A percentile compares a stretch with the other conserved stretches of the same genome.
Evolutionary conservation across 192 early-diverging fungal genomes (phyloP).

Genomic region (Piromyces finnis): DNA sequence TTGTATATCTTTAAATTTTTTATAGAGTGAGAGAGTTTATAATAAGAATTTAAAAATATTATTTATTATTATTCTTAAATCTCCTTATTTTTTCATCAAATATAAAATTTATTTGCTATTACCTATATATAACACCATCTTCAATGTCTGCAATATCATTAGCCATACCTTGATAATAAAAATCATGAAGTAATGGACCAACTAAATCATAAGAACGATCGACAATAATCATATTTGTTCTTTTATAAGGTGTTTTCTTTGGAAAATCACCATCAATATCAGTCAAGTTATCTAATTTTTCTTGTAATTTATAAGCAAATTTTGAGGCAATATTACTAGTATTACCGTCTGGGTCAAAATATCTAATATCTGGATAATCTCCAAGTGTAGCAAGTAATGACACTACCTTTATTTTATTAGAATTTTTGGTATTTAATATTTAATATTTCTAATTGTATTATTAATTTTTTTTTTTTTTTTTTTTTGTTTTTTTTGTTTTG

Average conservation of each 20-base stretch:
- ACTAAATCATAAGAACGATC: constrained; percentile 84
- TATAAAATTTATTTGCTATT: too few species aligned
- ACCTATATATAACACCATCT: constrained; percentile 13
- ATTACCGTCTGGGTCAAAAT: constrained; percentile 55
- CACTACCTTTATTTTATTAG: constrained; percentile 28
- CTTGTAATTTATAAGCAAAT: constrained; percentile 50
- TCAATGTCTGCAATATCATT: constrained; percentile 64
- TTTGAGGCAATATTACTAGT: constrained; percentile 48
- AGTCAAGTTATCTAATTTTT: constrained; percentile 65
- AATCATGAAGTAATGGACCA: constrained; percentile 88
- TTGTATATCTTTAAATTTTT: not conserved
- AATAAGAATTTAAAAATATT: too few species aligned
- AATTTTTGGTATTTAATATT: not conserved
- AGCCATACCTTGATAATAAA: constrained; percentile 97
- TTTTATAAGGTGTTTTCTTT: constrained; percentile 4
- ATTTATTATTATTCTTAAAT: too few species aligned
- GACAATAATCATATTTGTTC: constrained; percentile 66
- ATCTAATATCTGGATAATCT: constrained; percentile 84
- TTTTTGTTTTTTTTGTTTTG: too few species aligned
- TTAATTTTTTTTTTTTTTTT: not conserved
- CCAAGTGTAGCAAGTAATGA: constrained; percentile 76
- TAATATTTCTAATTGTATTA: not conserved
- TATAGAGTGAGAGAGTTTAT: not conserved
- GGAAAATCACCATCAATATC: constrained; percentile 45
- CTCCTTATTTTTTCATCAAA: too few species aligned